These are phyloP conservation scores for Darksidea phi DNA, from an alignment of 495 filamentous ascomycete genomes.

Conservation along the genomic window DNA sequence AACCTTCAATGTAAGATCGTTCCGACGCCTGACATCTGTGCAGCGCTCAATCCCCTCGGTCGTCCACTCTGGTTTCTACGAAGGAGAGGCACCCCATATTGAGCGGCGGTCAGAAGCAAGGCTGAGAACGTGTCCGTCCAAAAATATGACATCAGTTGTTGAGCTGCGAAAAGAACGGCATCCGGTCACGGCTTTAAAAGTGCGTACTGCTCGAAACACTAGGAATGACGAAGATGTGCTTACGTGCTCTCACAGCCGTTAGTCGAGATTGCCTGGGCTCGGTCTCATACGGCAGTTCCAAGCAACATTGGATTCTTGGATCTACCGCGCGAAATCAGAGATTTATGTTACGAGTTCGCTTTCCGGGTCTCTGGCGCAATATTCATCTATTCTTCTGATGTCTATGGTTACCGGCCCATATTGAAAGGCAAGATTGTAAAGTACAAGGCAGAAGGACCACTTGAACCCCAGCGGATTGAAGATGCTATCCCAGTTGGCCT, in stretches of 20 bases:
- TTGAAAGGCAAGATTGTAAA: conserved; percentile 9
- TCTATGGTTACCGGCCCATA: not conserved
- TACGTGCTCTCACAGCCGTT: conserved; percentile 3
- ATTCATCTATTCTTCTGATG: conserved; percentile 14
- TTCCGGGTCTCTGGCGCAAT: conserved; percentile 14
- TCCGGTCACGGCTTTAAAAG: too few species aligned
- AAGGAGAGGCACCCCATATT: too few species aligned
- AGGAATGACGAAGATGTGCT: too few species aligned
- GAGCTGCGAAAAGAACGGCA: too few species aligned
- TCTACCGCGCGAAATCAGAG: conserved; percentile 20
- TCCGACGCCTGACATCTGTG: too few species aligned
- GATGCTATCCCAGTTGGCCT: conserved; percentile 13
- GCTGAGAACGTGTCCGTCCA: too few species aligned
- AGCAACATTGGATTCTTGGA: conserved; percentile 11
- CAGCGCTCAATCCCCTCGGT: too few species aligned
- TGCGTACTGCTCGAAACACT: too few species aligned
- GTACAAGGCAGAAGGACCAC: conserved; percentile 10
- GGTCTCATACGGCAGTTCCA: conserved; percentile 8
- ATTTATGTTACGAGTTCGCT: conserved; percentile 11
- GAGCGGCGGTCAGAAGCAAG: too few species aligned
- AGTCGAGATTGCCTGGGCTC: conserved; percentile 11
- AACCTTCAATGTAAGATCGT: too few species aligned
- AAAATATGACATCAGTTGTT: too few species aligned
- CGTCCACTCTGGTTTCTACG: too few species aligned
- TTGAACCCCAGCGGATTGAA: not conserved